Evolutionary conservation across 257 asterid genomes (phyloP).

Genomic region (Knoxia roxburghii): DNA sequence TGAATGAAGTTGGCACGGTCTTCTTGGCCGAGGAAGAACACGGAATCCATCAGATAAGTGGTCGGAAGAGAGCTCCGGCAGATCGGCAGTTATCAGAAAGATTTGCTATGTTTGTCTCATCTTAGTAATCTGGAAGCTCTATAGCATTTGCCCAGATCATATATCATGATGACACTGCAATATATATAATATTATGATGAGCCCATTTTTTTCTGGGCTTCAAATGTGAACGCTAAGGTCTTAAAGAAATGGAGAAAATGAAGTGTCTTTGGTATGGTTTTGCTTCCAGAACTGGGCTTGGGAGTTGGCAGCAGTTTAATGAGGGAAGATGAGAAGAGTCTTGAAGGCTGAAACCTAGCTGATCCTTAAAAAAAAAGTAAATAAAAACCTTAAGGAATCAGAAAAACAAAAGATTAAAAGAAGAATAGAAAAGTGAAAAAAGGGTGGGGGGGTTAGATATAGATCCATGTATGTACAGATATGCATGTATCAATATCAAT

Average conservation of each 20-base stretch:
- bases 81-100: too few species aligned
- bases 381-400: neutral
- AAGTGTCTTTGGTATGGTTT: too few species aligned
- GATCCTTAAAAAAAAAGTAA: neutral
- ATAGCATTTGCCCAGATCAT: too few species aligned
- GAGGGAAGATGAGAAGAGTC: too few species aligned
- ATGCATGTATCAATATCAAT: slow-evolving; percentile 4
- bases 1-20: slow-evolving; percentile 48
- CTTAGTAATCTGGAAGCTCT: too few species aligned
- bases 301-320: too few species aligned
- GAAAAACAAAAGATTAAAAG: neutral
- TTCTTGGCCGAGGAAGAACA: slow-evolving; percentile 47
- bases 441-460: neutral
- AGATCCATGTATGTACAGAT: neutral
- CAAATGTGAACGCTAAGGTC: neutral
- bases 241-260: too few species aligned
- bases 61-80: too few species aligned
- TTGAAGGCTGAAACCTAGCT: neutral
- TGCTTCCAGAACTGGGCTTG: neutral
- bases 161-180: neutral
- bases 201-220: neutral
- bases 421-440: slow-evolving; percentile 9
- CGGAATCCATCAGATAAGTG: slow-evolving; percentile 46
- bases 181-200: neutral
- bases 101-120: slow-evolving; percentile 1